These are phyloP conservation scores for Saccharomyces kudriavzevii DNA, from an alignment of 805 yeast species.

Conservation along the genomic window DNA sequence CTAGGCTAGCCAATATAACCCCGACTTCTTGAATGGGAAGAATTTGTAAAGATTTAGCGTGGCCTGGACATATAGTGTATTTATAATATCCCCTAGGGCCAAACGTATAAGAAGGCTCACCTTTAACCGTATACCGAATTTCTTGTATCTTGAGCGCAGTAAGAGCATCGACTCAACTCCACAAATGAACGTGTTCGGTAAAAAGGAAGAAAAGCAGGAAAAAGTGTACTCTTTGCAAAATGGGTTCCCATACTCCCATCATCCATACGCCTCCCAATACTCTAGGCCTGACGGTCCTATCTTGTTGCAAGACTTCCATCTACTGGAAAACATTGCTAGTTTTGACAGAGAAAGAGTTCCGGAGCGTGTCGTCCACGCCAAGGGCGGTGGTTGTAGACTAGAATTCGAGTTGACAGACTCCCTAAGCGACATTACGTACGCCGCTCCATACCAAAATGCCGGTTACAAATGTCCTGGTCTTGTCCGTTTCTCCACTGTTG, in stretches of 20 bases:
- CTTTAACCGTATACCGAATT: no score
- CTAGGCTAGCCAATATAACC: neutral
- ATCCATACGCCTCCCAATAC: conserved; percentile 47
- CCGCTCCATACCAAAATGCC: conserved; percentile 34
- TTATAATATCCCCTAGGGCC: neutral
- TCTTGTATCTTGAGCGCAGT: neutral
- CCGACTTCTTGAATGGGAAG: neutral
- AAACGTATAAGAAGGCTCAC: neutral
- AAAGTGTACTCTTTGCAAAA: conserved; percentile 36
- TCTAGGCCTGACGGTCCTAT: conserved; percentile 52
- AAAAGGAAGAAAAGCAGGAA: conserved; percentile 3
- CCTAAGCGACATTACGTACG: conserved; percentile 42
- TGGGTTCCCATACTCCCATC: conserved; percentile 45
- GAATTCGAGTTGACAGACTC: conserved; percentile 53
- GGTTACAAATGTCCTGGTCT: conserved; percentile 38
- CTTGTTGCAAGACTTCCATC: conserved; percentile 49
- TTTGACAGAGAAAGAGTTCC: conserved; percentile 60
- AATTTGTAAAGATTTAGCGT: neutral
- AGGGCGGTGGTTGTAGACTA: conserved; percentile 58
- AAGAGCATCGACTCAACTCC: neutral
- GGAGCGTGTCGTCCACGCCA: conserved; percentile 61
- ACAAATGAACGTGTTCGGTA: neutral
- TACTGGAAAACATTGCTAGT: conserved; percentile 49
- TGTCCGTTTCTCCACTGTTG: conserved; percentile 66
- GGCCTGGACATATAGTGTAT: neutral